Percentiles rank a stretch among this genome's conserved stretches.
Conservation (phyloP, 768 basidiomycete species). For the Boletellus emodensis region DNA sequence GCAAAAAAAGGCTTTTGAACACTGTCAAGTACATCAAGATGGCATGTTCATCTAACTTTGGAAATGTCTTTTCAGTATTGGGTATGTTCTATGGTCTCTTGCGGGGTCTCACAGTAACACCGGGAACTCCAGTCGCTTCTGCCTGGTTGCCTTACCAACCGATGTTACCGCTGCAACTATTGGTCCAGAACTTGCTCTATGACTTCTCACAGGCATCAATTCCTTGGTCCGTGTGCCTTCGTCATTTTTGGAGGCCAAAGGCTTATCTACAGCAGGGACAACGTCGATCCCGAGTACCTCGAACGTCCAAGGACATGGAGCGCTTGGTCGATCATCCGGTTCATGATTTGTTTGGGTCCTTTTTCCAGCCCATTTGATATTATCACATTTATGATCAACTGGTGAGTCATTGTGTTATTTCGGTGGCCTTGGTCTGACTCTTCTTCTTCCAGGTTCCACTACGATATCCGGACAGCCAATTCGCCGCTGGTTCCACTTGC, state of each 20-base stretch:
- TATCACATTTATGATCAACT: slow-evolving; percentile 30
- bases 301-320: slow-evolving; percentile 29
- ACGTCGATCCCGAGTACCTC: slow-evolving; percentile 36
- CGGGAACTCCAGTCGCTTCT: slow-evolving; percentile 26
- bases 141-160: slow-evolving; percentile 38
- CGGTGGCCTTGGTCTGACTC: not conserved
- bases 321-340: slow-evolving; percentile 33
- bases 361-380: slow-evolving; percentile 37
- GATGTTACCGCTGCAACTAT: slow-evolving; percentile 32
- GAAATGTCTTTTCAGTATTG: slow-evolving; percentile 32
- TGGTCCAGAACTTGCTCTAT: slow-evolving; percentile 33
- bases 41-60: slow-evolving; percentile 36
- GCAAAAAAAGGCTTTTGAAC: slow-evolving; percentile 29
- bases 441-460: slow-evolving; percentile 25
- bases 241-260: not conserved
- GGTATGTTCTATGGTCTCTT: slow-evolving; percentile 13
- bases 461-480: slow-evolving; percentile 24
- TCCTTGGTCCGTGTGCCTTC: slow-evolving; percentile 25
- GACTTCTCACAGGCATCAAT: slow-evolving; percentile 37
- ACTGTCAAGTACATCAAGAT: slow-evolving; percentile 38
- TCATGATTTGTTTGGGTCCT: slow-evolving; percentile 35
- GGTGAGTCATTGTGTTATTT: slow-evolving; percentile 14
- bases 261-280: slow-evolving; percentile 27
- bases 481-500: slow-evolving; percentile 30
- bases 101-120: not conserved